Evolutionary conservation across 169 alveolate genomes (phyloP).

Genomic region (Eimeria zaria): DNA sequence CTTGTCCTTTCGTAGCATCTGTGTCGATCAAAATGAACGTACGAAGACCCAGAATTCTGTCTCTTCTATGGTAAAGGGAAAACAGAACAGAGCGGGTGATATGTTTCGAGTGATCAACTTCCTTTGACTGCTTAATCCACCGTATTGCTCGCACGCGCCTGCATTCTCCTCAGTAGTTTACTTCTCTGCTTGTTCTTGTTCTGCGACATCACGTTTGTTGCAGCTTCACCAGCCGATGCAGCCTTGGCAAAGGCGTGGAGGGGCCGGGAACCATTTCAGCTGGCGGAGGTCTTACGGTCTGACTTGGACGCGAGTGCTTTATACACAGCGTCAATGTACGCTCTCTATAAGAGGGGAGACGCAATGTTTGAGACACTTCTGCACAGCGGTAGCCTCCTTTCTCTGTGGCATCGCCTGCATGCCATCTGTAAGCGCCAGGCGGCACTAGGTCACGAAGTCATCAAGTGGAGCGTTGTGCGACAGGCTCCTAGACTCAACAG

Average conservation of each 20-base stretch:
- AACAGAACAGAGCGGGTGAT: background rate
- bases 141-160: background rate
- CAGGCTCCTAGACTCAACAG: slow-evolving; percentile 82
- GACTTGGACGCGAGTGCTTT: slow-evolving; percentile 59
- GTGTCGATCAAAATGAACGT: background rate
- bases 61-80: background rate
- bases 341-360: slow-evolving; percentile 79
- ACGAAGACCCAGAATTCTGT: background rate
- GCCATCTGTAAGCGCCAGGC: slow-evolving; percentile 55
- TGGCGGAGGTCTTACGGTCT: slow-evolving; percentile 52
- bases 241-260: slow-evolving; percentile 68
- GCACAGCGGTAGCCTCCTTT: slow-evolving; percentile 81
- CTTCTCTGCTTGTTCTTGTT: background rate
- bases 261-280: slow-evolving; percentile 60
- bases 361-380: slow-evolving; percentile 74
- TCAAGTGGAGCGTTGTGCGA: slow-evolving; percentile 78
- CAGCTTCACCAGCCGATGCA: slow-evolving; percentile 42
- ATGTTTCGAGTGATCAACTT: background rate
- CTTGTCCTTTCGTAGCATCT: background rate
- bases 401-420: slow-evolving; percentile 81
- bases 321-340: slow-evolving; percentile 69
- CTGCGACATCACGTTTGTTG: background rate
- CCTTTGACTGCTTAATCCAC: background rate
- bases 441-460: slow-evolving; percentile 56
- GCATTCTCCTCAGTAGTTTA: background rate